These are phyloP conservation scores for Cystoisospora suis DNA, from an alignment of 169 alveolate species.

Conservation along the genomic window DNA sequence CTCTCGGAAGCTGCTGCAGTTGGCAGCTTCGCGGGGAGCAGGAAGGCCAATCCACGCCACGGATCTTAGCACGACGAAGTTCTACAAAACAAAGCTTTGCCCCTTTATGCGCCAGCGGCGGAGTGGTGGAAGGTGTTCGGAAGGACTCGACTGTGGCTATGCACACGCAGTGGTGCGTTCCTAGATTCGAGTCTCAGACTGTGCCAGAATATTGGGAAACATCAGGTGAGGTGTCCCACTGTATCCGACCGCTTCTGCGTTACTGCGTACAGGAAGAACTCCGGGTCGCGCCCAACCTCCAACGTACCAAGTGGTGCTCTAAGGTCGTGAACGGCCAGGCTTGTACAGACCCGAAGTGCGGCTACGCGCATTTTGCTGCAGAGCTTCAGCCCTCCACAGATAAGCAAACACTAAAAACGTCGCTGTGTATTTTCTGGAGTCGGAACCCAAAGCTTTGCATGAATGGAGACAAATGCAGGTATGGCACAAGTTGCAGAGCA, in stretches of 20 bases:
- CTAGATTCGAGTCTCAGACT: no score
- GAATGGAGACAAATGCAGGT: slow-evolving; percentile 50
- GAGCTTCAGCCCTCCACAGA: slow-evolving; percentile 31
- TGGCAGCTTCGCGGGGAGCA: slow-evolving; percentile 40
- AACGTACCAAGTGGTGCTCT: slow-evolving; percentile 47
- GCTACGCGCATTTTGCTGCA: slow-evolving; percentile 38
- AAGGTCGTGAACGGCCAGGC: slow-evolving; percentile 15
- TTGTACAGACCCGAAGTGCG: slow-evolving; percentile 36
- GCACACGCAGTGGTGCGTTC: slow-evolving; percentile 36
- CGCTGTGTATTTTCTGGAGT: slow-evolving; percentile 35
- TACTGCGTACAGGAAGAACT: slow-evolving; percentile 37
- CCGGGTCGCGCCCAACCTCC: slow-evolving; percentile 27
- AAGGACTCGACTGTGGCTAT: slow-evolving; percentile 53
- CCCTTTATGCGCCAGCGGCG: slow-evolving; percentile 31
- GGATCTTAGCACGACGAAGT: slow-evolving; percentile 38
- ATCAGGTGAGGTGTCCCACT: background rate
- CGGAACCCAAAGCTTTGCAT: slow-evolving; percentile 25
- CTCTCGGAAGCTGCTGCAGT: slow-evolving; percentile 30
- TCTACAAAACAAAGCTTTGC: slow-evolving; percentile 36
- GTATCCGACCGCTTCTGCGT: background rate
- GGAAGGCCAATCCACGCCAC: slow-evolving; percentile 42
- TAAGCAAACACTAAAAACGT: slow-evolving; percentile 40
- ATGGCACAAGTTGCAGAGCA: no score
- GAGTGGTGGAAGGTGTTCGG: slow-evolving; percentile 46
- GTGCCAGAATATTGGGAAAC: background rate